These are phyloP conservation scores for Pseudohyphozyma bogoriensis DNA, from an alignment of 768 basidiomycete species.

Conservation along the genomic window DNA sequence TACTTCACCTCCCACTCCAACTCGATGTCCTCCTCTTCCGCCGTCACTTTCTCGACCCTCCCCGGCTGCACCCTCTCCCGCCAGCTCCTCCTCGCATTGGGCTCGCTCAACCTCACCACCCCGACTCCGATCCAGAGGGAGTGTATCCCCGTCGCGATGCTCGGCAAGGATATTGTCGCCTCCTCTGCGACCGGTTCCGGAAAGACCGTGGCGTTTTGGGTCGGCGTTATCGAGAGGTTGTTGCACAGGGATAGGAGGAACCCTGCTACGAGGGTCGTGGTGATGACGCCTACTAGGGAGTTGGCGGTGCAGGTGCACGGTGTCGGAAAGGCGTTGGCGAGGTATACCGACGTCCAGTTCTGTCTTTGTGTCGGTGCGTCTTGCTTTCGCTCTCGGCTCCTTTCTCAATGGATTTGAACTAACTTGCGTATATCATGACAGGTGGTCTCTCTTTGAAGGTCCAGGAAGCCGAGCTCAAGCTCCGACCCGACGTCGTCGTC, in stretches of 20 bases:
- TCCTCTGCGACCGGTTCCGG: constrained; percentile 94
- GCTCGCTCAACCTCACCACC: constrained; percentile 61
- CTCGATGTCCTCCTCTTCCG: constrained; percentile 34
- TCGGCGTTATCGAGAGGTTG: constrained; percentile 84
- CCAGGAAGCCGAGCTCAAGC: constrained; percentile 74
- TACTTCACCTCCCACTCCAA: constrained; percentile 30
- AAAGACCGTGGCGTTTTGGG: constrained; percentile 94
- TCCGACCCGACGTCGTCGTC: constrained; percentile 84
- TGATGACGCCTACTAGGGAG: constrained; percentile 90
- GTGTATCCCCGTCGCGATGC: constrained; percentile 81
- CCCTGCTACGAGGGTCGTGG: constrained; percentile 76
- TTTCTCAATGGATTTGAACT: not conserved
- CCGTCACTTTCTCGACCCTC: constrained; percentile 42
- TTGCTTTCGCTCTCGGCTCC: not conserved
- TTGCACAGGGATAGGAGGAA: constrained; percentile 83
- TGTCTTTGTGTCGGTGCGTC: constrained; percentile 76
- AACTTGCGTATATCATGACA: constrained; percentile 34
- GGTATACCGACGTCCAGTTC: constrained; percentile 79
- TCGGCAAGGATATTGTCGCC: constrained; percentile 93
- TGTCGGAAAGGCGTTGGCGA: constrained; percentile 72
- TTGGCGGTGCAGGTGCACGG: constrained; percentile 91
- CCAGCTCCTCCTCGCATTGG: constrained; percentile 79
- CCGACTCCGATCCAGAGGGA: constrained; percentile 95
- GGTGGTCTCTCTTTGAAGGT: constrained; percentile 88
- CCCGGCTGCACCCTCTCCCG: constrained; percentile 75